These are phyloP conservation scores for Vitis riparia DNA, from an alignment of 164 flowering plant genomes.

Conservation along the genomic window DNA sequence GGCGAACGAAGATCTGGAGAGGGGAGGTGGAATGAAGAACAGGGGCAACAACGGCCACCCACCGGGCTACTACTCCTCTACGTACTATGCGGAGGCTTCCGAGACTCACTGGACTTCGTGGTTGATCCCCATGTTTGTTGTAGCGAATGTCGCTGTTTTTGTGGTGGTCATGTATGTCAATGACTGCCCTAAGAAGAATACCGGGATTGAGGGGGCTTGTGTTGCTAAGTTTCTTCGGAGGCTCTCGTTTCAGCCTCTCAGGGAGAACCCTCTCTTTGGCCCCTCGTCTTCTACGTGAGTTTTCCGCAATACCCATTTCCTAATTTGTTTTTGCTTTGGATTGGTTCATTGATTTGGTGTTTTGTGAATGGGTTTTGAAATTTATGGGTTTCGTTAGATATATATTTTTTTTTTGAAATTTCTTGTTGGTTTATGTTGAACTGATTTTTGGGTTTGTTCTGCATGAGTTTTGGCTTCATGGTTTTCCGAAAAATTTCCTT, in stretches of 20 bases:
- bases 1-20: constrained; percentile 34
- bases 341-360: not conserved
- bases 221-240: constrained; percentile 59
- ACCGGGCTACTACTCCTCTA: not conserved
- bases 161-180: constrained; percentile 47
- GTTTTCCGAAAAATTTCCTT: too few relatives aligned
- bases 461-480: too few relatives aligned
- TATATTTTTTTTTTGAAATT: not conserved
- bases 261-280: constrained; percentile 69
- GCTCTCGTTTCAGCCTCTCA: constrained; percentile 59
- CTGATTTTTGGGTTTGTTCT: too few relatives aligned
- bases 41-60: not conserved
- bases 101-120: constrained; percentile 64
- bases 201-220: constrained; percentile 24
- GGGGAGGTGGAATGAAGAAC: constrained; percentile 21
- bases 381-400: too few relatives aligned
- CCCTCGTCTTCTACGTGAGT: constrained; percentile 63
- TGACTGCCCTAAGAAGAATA: constrained; percentile 46
- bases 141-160: constrained; percentile 50
- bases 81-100: constrained; percentile 23
- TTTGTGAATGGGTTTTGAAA: not conserved
- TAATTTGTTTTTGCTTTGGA: not conserved
- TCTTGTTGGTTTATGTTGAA: too few relatives aligned
- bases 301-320: not conserved
- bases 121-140: constrained; percentile 60